Evolutionary conservation across 139 green algal genomes (phyloP).

Genomic region (Trebouxia sp.): DNA sequence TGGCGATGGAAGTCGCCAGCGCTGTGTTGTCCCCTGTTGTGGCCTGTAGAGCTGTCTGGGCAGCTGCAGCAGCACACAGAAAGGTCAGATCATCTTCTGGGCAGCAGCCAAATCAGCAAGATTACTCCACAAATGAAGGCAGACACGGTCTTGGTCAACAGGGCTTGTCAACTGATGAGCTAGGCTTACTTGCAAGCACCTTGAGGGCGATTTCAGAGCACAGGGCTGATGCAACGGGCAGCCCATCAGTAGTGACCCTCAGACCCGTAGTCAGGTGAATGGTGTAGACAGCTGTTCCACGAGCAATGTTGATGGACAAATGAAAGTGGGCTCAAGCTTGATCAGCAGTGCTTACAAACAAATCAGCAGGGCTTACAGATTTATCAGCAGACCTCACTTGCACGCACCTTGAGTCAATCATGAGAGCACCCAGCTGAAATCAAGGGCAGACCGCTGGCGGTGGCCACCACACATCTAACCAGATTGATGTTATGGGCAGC

Average conservation of each 20-base stretch:
- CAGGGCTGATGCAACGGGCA: neutral
- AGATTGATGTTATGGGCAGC: no score
- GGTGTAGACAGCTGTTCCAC: no score
- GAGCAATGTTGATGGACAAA: no score
- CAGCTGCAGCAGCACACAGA: slow-evolving; percentile 5
- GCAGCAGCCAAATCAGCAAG: no score
- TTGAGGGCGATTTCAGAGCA: neutral
- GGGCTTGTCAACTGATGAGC: no score
- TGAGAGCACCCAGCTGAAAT: neutral
- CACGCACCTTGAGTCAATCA: neutral
- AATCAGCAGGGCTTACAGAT: no score
- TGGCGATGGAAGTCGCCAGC: neutral
- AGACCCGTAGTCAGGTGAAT: no score
- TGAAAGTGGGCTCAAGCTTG: no score
- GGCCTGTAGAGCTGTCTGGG: neutral
- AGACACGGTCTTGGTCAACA: no score
- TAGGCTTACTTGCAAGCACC: slow-evolving; percentile 4
- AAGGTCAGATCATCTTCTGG: no score
- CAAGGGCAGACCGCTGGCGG: neutral
- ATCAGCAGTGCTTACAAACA: no score
- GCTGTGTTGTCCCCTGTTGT: slow-evolving; percentile 17
- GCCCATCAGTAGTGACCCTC: neutral
- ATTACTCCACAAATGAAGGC: no score
- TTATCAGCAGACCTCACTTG: slow-evolving; percentile 1
- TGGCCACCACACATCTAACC: neutral